phyloP scores from a whole-genome alignment of 2,329 filamentous ascomycete species.

The Colletotrichum musae region DNA sequence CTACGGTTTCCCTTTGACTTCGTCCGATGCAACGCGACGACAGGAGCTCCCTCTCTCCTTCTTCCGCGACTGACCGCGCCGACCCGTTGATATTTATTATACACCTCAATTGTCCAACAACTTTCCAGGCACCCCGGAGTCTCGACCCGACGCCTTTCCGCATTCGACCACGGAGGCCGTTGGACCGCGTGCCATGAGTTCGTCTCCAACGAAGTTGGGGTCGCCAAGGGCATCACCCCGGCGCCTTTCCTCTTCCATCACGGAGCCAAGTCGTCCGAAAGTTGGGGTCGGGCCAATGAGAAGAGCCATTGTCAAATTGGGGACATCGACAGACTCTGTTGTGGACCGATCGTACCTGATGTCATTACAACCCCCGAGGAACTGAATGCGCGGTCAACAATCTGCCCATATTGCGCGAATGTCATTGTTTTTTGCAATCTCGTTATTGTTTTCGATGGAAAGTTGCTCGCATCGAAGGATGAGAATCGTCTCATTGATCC shows the following conservation, averaged over 20 bases:
- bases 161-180: slow-evolving; percentile 32
- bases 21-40: slow-evolving; percentile 1
- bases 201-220: slow-evolving; percentile 20
- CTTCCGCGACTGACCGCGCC: not conserved
- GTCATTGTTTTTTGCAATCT: not conserved
- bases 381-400: not conserved
- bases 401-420: not conserved
- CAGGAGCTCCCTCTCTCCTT: not conserved
- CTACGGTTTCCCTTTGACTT: not conserved
- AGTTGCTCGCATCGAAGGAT: too few species aligned
- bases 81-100: slow-evolving; percentile 28
- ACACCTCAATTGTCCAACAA: not conserved
- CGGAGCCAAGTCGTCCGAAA: slow-evolving; percentile 27
- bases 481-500: too few species aligned
- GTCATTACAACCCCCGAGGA: not conserved
- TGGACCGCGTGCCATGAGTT: slow-evolving; percentile 31
- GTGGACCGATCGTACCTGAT: slow-evolving; percentile 28
- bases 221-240: slow-evolving; percentile 17
- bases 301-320: not conserved
- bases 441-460: too few species aligned
- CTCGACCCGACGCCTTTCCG: slow-evolving; percentile 9
- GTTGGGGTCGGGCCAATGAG: slow-evolving; percentile 30
- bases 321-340: slow-evolving; percentile 4
- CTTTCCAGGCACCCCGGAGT: not conserved
- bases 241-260: slow-evolving; percentile 15